Evolutionary conservation across 768 basidiomycete species (phyloP), one percentile per base, ranked within the genome.

Genomic region (Xerocomus potaroensis): DNA sequence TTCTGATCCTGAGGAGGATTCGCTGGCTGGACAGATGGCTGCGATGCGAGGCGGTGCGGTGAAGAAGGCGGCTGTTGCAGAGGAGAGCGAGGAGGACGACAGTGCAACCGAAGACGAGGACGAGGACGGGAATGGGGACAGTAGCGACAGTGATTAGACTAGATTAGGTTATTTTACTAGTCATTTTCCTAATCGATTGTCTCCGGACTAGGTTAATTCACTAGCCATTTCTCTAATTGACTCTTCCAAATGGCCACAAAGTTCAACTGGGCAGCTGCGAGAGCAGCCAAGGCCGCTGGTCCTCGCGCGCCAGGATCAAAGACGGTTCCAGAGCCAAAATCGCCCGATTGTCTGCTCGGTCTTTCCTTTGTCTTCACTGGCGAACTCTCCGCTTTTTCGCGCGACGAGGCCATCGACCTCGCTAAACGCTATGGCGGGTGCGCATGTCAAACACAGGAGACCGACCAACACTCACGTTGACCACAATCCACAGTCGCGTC

Each of bases 1-100:
- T 53, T 96, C 93, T 0, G 96, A 98, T 40, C 96, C 96, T 0
- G 96, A 98, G 24, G 96, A 98, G 66, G 96, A 98, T 66, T 80
- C 87, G 21, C 71, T 98, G 42, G 96, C 93, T 5, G 96, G 96
- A 8, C 96, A 99, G 73, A 95, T 98, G 91, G 93, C 94, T 5
- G 82, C 83, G 35, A 91, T 99, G 91, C 82, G 88, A 35, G 94
- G 94, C 4, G 87, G 84, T 3, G 56, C 78, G 16, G 91, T 95
- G 49, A 96, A 91, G 77, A 84, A 80, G 60, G 67, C 59, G 18
- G 47, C 49, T 22, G 66, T 49, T 14, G 71, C 66, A 24, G 77
- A 60, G 18, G 80, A 78, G 33, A 64, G 62, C 18, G 58, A 53
- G 0, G 58, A 53, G 0, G 54, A 57, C 0, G 66, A 72, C 43